Evolutionary conservation across 345 rosid genomes (phyloP), one percentile per base, ranked within the genome.

Genomic region (Punica granatum): DNA sequence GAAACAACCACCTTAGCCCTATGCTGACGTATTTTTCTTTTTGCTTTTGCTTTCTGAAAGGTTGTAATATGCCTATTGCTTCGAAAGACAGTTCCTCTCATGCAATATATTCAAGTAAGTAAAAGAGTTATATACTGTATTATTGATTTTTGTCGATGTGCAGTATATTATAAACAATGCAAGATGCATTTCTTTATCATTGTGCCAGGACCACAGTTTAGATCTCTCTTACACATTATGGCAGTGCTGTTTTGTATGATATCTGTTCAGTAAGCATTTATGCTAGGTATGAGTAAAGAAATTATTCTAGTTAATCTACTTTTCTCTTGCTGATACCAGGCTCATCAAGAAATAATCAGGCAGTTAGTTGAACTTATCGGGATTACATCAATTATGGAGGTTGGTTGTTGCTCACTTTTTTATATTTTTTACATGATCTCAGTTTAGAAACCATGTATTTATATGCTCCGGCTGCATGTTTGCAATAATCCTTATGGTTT

Each of bases 311-410:
- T 56, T 26, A 56, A 28, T 56, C 48, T n/a, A 12, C 19, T 36
- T 61, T 36, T 62, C 31, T 63, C 65, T 62, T 34, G 25, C 42
- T 78, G 63, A 10, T 11, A 56, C 58, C 88, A 92, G 98, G 86
- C 78, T 69, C 97, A 87, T 81, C 91, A 76, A 74, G 89, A 80
- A 72, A 81, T 92, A 76, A 72, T 92, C 66, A 71, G 74, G 72
- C 87, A 70, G 67, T 77, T 92, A 69, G 91, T 92, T 60, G 98
- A 90, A 70, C 84, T 92, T 66, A 85, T 92, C 80, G 97, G 98
- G 71, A 90, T 85, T 64, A 92, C 98, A 31, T 92, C 98, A 53
- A 79, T 92, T 54, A 88, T 92, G 98, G 98, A 92, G 98, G 67
- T 80, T 56, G 61, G 32, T 56, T 28, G 3, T 23, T 5, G 58